Conservation (phyloP, 345 rosid genomes). For the Kandelia obovata region DNA sequence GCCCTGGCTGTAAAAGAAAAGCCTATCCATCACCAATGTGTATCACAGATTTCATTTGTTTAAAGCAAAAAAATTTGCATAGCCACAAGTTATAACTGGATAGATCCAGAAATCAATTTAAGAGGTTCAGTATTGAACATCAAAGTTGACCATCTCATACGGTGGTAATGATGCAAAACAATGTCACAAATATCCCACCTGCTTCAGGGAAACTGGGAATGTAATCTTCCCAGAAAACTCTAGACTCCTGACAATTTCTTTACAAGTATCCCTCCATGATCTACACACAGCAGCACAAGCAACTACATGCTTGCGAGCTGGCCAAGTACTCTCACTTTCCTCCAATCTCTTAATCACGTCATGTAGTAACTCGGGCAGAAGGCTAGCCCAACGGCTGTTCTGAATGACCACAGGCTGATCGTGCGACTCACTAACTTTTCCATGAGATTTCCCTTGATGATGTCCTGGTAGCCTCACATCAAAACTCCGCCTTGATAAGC, state of each 20-base stretch:
- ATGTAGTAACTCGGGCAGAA: constrained; percentile 6
- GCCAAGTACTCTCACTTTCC: constrained; percentile 9
- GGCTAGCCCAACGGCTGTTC: constrained; percentile 9
- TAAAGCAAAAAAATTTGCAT: background rate
- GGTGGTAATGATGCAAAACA: background rate
- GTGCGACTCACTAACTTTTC: background rate
- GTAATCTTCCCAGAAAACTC: constrained; percentile 16
- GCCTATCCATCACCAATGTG: background rate
- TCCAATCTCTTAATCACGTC: constrained; percentile 13
- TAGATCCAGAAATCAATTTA: background rate
- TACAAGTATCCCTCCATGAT: constrained; percentile 11
- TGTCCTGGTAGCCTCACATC: constrained; percentile 7
- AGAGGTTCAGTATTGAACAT: background rate
- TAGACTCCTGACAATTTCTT: constrained; percentile 6
- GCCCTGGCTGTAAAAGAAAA: constrained; percentile 10
- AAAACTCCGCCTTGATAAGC: constrained; percentile 14
- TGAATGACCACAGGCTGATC: constrained; percentile 8
- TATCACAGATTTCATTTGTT: background rate
- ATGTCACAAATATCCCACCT: background rate
- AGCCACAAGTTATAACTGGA: background rate
- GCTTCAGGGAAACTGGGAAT: constrained; percentile 17
- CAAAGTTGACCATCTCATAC: background rate
- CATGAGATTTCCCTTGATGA: constrained; percentile 6
- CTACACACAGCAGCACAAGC: constrained; percentile 13
- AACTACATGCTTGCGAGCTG: constrained; percentile 14